Percentiles rank a stretch among this genome's conserved stretches.
phyloP scores from a whole-genome alignment of 495 filamentous ascomycete genomes.

The Xylaria scruposa region DNA sequence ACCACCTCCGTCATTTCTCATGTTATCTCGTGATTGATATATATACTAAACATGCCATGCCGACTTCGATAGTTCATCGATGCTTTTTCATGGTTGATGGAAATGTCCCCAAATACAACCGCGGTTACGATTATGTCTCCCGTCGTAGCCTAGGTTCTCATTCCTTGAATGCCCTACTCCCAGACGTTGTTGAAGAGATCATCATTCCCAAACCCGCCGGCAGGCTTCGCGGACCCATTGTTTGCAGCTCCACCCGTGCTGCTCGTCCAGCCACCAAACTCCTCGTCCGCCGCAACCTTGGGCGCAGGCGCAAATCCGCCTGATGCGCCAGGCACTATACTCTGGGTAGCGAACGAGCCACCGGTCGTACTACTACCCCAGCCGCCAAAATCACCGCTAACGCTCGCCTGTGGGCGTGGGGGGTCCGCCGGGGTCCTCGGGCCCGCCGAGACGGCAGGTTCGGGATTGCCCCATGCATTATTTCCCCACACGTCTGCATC shows the following conservation, averaged over 20 bases:
- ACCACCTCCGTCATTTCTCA: background rate
- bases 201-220: constrained; percentile 69
- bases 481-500: constrained; percentile 60
- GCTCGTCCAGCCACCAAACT: constrained; percentile 93
- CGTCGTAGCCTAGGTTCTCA: background rate
- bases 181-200: constrained; percentile 96
- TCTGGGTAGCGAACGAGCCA: constrained; percentile 56
- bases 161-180: constrained; percentile 58
- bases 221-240: constrained; percentile 45
- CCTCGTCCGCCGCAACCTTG: constrained; percentile 81
- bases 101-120: background rate
- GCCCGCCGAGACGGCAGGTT: constrained; percentile 43
- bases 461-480: constrained; percentile 62
- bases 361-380: constrained; percentile 79
- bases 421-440: constrained; percentile 35
- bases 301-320: constrained; percentile 61
- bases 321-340: constrained; percentile 58
- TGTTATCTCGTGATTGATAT: constrained; percentile 3
- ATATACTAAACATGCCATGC: constrained; percentile 8
- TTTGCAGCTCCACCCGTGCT: constrained; percentile 53
- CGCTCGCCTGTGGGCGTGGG: constrained; percentile 8
- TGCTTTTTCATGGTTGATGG: background rate
- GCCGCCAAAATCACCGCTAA: constrained; percentile 68
- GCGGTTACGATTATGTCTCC: background rate
- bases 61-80: background rate